These are phyloP conservation scores for Przewalskia tangutica DNA, from an alignment of 257 asterid species.

Conservation along the genomic window DNA sequence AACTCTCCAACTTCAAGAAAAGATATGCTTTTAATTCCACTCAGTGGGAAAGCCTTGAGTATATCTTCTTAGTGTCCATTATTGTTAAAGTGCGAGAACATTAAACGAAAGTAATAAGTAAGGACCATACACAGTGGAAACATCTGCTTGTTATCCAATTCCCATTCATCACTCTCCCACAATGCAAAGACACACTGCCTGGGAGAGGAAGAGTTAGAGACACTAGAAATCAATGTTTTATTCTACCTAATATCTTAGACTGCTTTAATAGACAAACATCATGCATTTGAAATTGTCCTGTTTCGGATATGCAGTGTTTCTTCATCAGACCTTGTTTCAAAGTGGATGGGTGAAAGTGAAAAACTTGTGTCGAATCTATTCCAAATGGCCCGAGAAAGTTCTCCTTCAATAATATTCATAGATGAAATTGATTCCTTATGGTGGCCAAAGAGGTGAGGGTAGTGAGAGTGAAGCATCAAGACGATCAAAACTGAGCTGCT, in stretches of 20 bases:
- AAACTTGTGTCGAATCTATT: constrained; percentile 73
- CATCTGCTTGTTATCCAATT: not conserved
- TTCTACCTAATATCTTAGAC: not conserved
- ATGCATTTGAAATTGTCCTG: not conserved
- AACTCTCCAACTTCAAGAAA: not conserved
- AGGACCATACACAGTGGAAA: not conserved
- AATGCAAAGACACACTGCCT: not conserved
- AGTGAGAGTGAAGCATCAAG: constrained; percentile 86
- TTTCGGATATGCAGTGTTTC: constrained; percentile 38
- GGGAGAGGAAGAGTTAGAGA: not conserved
- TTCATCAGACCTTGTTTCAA: constrained; percentile 75
- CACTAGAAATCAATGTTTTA: not conserved
- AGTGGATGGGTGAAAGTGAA: constrained; percentile 93
- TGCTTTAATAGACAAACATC: not conserved
- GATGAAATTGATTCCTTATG: constrained; percentile 77
- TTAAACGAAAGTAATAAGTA: not conserved
- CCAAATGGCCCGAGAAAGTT: constrained; percentile 82
- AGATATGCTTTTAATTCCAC: not conserved
- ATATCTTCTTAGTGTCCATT: not conserved
- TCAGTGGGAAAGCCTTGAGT: not conserved
- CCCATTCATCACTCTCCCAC: not conserved
- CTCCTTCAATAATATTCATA: constrained; percentile 60
- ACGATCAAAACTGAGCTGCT: constrained; percentile 73
- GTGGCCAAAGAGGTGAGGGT: constrained; percentile 77
- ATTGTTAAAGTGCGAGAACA: not conserved